phyloP scores from a whole-genome alignment of 805 yeast species.

The Candida railenensis region DNA sequence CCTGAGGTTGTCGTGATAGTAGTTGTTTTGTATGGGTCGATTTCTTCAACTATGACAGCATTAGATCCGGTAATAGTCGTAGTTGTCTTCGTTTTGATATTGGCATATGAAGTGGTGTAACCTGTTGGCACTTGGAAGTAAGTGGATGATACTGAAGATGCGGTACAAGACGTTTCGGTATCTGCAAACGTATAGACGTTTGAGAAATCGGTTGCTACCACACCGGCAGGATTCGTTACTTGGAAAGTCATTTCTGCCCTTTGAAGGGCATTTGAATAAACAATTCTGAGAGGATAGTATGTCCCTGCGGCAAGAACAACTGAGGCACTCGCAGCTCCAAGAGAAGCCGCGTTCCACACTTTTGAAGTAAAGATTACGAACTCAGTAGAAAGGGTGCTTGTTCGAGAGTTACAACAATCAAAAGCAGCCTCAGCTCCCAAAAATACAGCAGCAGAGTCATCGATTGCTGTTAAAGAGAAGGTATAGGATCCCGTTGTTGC shows the following conservation, averaged over 20 bases:
- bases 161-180: not conserved
- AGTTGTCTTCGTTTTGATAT: conserved; percentile 17
- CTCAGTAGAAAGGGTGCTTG: not conserved
- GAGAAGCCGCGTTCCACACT: not conserved
- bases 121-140: not conserved
- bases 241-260: not conserved
- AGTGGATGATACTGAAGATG: not conserved
- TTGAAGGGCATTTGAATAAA: not conserved
- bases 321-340: not conserved
- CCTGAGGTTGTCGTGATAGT: conserved; percentile 5
- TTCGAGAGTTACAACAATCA: conserved; percentile 23
- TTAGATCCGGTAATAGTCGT: conserved; percentile 13
- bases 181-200: not conserved
- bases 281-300: not conserved
- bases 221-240: not conserved
- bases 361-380: not conserved
- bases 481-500: conserved; percentile 22
- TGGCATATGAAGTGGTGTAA: conserved; percentile 13
- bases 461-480: conserved; percentile 18
- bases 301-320: not conserved
- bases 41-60: conserved; percentile 9
- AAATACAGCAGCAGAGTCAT: conserved; percentile 29
- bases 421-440: conserved; percentile 26
- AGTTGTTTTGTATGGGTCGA: not conserved
- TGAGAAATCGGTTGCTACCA: not conserved